A percentile compares a stretch with the other conserved stretches of the same genome.
phyloP scores from a whole-genome alignment of 108 stramenopile species.

The Mediolabrus comicus region DNA sequence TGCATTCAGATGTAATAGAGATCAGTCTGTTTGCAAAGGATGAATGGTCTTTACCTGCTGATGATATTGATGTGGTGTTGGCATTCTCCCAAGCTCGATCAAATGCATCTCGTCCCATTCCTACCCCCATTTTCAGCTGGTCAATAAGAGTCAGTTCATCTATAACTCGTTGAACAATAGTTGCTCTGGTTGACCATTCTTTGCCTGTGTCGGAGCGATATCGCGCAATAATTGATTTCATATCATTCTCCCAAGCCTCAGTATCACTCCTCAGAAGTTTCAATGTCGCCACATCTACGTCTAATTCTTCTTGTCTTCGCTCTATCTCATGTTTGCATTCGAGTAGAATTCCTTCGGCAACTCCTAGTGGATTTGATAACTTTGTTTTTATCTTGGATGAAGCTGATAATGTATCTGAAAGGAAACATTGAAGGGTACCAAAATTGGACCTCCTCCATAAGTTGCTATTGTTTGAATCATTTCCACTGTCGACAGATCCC shows the following conservation, averaged over 20 bases:
- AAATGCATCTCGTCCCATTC: slow-evolving; percentile 43
- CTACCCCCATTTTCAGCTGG: slow-evolving; percentile 31
- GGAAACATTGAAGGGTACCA: slow-evolving; percentile 58
- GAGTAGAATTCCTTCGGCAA: slow-evolving; percentile 64
- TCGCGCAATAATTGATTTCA: slow-evolving; percentile 42
- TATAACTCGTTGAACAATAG: slow-evolving; percentile 10
- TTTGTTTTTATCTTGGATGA: slow-evolving; percentile 78
- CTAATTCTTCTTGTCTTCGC: slow-evolving; percentile 48
- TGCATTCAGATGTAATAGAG: slow-evolving; percentile 21
- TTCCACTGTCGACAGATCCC: neutral
- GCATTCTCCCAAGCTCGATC: slow-evolving; percentile 58
- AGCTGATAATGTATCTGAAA: slow-evolving; percentile 68
- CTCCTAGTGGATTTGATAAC: slow-evolving; percentile 76
- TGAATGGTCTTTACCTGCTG: slow-evolving; percentile 20
- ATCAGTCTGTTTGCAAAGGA: slow-evolving; percentile 26
- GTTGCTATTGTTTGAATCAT: slow-evolving; percentile 1
- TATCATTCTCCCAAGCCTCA: slow-evolving; percentile 69
- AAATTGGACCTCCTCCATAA: slow-evolving; percentile 72
- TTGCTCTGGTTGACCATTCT: slow-evolving; percentile 19
- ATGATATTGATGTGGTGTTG: slow-evolving; percentile 5
- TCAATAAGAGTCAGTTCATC: slow-evolving; percentile 24
- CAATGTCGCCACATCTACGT: slow-evolving; percentile 68
- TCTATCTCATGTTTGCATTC: slow-evolving; percentile 57
- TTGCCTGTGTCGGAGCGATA: slow-evolving; percentile 33
- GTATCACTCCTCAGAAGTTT: slow-evolving; percentile 63